Evolutionary conservation across 805 yeast species (phyloP).

Genomic region (Saccharomycopsis sp.): DNA sequence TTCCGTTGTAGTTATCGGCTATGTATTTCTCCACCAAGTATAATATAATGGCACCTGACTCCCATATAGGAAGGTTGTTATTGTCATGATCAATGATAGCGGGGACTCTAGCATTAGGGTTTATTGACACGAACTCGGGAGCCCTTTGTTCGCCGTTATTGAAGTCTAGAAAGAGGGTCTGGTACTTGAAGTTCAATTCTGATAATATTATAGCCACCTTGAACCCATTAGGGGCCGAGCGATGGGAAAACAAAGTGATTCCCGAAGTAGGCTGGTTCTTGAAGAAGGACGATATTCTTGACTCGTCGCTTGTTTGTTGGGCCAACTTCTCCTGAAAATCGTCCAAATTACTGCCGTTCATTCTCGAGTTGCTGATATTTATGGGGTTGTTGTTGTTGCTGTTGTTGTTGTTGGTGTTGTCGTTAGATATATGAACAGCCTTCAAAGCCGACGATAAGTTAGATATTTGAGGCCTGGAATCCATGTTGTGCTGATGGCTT

Average conservation of each 20-base stretch:
- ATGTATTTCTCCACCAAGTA: constrained; percentile 68
- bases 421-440: constrained; percentile 31
- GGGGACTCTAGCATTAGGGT: constrained; percentile 95
- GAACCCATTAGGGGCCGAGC: constrained; percentile 94
- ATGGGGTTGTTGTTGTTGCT: constrained; percentile 19
- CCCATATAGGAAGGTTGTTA: constrained; percentile 85
- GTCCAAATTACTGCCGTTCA: constrained; percentile 22
- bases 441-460: constrained; percentile 36
- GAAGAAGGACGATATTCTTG: constrained; percentile 66
- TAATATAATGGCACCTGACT: constrained; percentile 84
- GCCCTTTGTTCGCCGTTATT: constrained; percentile 86
- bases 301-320: constrained; percentile 32
- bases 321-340: constrained; percentile 33
- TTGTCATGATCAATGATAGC: constrained; percentile 84
- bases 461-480: constrained; percentile 27
- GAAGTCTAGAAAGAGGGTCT: constrained; percentile 80
- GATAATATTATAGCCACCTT: constrained; percentile 87
- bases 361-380: constrained; percentile 24
- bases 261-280: constrained; percentile 76
- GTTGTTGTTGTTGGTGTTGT: constrained; percentile 8
- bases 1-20: constrained; percentile 48
- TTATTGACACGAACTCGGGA: constrained; percentile 87
- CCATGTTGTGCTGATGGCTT: no score
- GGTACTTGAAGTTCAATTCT: constrained; percentile 73
- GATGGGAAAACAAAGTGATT: constrained; percentile 72